Conservation (phyloP, 2,329 filamentous ascomycete species). For the Chaetomiaceae sp. region DNA sequence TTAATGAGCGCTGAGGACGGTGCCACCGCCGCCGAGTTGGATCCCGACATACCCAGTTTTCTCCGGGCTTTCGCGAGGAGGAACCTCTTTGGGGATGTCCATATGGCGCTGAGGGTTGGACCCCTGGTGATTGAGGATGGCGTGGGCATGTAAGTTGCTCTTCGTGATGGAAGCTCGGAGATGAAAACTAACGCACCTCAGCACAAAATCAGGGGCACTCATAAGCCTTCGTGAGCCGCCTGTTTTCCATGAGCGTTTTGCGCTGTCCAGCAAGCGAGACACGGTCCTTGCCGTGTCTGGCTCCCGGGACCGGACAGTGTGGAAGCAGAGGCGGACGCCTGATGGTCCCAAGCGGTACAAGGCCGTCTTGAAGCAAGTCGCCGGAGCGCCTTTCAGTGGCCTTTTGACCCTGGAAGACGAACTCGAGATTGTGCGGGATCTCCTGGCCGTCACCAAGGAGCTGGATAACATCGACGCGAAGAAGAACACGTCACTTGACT, state of each 20-base stretch:
- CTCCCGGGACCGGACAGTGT: not conserved
- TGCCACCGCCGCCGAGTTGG: not conserved
- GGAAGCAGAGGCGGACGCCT: not conserved
- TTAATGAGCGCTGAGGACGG: too few relatives aligned
- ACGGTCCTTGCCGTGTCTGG: constrained; percentile 1
- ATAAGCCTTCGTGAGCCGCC: not conserved
- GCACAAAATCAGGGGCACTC: not conserved
- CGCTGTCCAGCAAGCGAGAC: not conserved
- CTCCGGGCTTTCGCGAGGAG: not conserved
- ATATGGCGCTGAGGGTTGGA: constrained; percentile 3
- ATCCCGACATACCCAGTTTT: not conserved
- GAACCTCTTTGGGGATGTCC: not conserved
- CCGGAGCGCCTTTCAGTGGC: constrained; percentile 11
- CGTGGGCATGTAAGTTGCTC: not conserved
- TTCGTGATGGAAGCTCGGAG: too few relatives aligned
- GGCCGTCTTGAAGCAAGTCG: constrained; percentile 18
- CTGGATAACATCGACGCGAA: not conserved
- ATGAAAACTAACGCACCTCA: not conserved
- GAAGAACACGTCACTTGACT: not conserved
- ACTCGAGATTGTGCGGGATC: not conserved
- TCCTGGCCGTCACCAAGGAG: not conserved
- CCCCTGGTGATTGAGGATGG: constrained; percentile 5
- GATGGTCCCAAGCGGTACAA: constrained; percentile 12
- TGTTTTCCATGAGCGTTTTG: not conserved
- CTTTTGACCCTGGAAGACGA: constrained; percentile 5